Evolutionary conservation across 192 early-diverging fungal genomes (phyloP).

Genomic region (Coemansia umbellata): DNA sequence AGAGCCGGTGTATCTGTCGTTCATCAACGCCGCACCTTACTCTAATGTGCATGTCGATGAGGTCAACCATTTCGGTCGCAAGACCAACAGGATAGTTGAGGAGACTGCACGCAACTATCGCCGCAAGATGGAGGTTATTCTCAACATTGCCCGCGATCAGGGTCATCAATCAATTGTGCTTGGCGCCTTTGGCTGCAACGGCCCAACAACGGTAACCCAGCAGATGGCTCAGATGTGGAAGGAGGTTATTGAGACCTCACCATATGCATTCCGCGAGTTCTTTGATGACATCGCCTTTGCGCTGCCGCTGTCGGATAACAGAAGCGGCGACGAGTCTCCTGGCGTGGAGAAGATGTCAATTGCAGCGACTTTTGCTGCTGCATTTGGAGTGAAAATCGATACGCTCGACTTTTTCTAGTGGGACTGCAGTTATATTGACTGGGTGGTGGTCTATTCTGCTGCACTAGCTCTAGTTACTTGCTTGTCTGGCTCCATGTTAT

Average conservation of each 20-base stretch:
- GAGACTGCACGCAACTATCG: conserved; percentile 46
- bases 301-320: conserved; percentile 16
- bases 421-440: background rate
- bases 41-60: conserved; percentile 43
- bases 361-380: conserved; percentile 33
- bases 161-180: conserved; percentile 48
- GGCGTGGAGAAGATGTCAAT: conserved; percentile 18
- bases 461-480: no score
- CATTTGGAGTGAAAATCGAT: conserved; percentile 44
- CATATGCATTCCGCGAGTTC: conserved; percentile 49
- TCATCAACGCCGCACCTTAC: conserved; percentile 50
- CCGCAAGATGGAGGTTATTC: conserved; percentile 49
- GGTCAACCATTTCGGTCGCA: conserved; percentile 45
- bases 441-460: background rate
- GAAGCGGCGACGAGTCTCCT: conserved; percentile 28
- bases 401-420: conserved; percentile 44
- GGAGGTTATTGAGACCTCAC: conserved; percentile 47
- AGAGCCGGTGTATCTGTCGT: conserved; percentile 37
- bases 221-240: conserved; percentile 51
- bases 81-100: conserved; percentile 39
- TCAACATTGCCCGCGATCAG: conserved; percentile 50
- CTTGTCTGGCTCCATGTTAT: no score
- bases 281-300: conserved; percentile 52
- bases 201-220: conserved; percentile 20
- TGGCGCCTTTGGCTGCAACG: conserved; percentile 50